Percentiles rank a stretch among this genome's conserved stretches.
These are phyloP conservation scores for Penicillium sp. DNA, from an alignment of 2,329 filamentous ascomycete species.

Conservation along the genomic window DNA sequence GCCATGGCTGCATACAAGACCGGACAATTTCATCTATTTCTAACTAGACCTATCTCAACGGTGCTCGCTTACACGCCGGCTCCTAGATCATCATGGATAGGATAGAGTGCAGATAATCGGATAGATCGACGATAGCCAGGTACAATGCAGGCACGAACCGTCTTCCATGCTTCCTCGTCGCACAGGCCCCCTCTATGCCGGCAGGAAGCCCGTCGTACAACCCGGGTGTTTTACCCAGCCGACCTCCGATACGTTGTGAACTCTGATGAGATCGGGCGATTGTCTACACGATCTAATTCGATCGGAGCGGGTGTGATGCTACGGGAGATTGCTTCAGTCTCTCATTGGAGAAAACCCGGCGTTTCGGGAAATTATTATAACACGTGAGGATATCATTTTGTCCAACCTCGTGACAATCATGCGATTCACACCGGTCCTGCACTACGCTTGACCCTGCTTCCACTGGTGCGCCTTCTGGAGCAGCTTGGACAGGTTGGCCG, in stretches of 20 bases:
- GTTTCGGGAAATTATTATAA: neutral
- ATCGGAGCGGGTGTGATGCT: neutral
- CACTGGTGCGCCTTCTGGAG: conserved; percentile 83
- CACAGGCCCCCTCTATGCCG: neutral
- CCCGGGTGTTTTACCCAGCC: neutral
- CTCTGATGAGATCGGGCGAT: neutral
- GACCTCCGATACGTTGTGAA: neutral
- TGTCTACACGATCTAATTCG: neutral
- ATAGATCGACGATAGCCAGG: neutral
- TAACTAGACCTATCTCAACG: neutral
- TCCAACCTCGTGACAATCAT: neutral
- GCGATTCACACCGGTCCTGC: neutral
- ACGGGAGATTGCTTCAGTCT: neutral
- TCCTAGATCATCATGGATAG: neutral
- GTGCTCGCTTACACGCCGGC: too few relatives aligned
- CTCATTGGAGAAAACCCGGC: neutral
- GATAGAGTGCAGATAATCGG: neutral
- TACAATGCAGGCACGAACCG: neutral
- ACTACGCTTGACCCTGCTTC: conserved; percentile 62
- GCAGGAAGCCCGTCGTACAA: neutral
- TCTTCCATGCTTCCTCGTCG: neutral
- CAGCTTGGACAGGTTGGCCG: conserved; percentile 77
- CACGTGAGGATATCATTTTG: neutral
- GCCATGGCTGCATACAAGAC: neutral
- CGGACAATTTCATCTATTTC: neutral